Evolutionary conservation across 2,329 filamentous ascomycete species (phyloP).

Genomic region (Arthrocladium fulminans): DNA sequence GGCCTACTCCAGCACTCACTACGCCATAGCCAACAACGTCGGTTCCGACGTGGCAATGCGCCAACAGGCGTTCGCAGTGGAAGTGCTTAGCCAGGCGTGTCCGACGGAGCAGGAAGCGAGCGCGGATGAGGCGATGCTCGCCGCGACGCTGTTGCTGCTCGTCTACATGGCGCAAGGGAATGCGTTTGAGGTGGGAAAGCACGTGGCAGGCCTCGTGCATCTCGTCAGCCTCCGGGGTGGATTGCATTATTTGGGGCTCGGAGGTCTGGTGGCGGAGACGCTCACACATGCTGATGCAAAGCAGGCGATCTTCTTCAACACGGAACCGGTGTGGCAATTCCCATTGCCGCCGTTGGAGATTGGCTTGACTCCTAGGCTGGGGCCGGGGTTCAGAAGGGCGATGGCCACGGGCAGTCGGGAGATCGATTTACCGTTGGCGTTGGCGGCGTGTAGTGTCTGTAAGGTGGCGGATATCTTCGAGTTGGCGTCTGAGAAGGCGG

Average conservation of each 20-base stretch:
- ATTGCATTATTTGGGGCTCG: constrained; percentile 8
- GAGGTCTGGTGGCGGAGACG: constrained; percentile 2
- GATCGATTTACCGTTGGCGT: neutral
- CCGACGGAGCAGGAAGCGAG: constrained; percentile 4
- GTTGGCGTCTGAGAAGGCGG: neutral
- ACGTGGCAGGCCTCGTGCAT: constrained; percentile 5
- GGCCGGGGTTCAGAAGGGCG: neutral
- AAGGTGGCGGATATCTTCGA: constrained; percentile 8
- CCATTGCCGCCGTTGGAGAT: constrained; percentile 3
- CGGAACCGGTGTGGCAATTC: constrained; percentile 4
- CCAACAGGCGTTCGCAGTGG: constrained; percentile 4
- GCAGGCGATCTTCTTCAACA: constrained; percentile 10
- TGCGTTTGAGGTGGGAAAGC: constrained; percentile 1
- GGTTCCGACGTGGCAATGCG: neutral
- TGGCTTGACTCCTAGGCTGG: neutral
- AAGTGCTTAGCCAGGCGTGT: constrained; percentile 2
- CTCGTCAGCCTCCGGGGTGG: constrained; percentile 2
- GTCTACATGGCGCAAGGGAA: constrained; percentile 10
- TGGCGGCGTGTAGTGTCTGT: constrained; percentile 6
- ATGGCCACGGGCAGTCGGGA: neutral
- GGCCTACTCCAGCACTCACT: constrained; percentile 5
- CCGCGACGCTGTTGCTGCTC: constrained; percentile 5
- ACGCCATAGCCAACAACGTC: constrained; percentile 3
- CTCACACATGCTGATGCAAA: constrained; percentile 4
- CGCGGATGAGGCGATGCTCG: constrained; percentile 5